Evolutionary conservation across 805 yeast genomes (phyloP), one percentile per base, ranked within the genome.

Genomic region (Yamadazyma akitaensis): DNA sequence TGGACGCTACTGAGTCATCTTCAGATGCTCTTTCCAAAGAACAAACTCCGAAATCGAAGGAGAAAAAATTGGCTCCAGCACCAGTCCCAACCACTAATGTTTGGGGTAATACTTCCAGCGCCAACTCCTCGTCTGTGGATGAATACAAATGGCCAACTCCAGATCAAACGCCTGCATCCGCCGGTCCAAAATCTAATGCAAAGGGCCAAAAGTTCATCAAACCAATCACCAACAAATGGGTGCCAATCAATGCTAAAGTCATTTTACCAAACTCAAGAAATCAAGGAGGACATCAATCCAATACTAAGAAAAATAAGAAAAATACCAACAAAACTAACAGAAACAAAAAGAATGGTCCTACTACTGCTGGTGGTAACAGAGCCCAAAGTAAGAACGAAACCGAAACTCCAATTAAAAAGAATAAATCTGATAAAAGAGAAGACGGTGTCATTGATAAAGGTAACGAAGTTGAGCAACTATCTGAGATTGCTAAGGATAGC

Each of bases 131-230:
- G 13, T 46, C 54, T 18, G 73, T 70, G 25, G 76, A 71, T 53
- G 76, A 69, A 44, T 61, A 58, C 46, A 71, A 68, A 52, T 71
- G 75, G 73, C 76, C 77, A 14, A 67, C 75, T 11, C 74, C 76
- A 4, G 68, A 68, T 47, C 63, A 64, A 51, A 60, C 46, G 40
- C 25, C 18, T 3, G 39, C 42, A 7, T 4, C 38, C 10, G 25
- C 32, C 11, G 28, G 21, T 18, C 47, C 43, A 36, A 57, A 55
- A 46, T 33, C 44, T 48, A 55, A 51, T 46, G 25, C 34, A 50
- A 14, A 46, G 35, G 39, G 57, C 16, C 70, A 64, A 47, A 69
- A 70, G 51, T 68, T 69, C 52, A 64, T 67, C 51, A 72, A 71
- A 54, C 72, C 75, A 16, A 59, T 61, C 51, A 67, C 72, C 43